Percentiles rank a stretch among this genome's conserved stretches.
These are phyloP conservation scores for Naganishia kalamii DNA, from an alignment of 768 basidiomycete genomes.

Conservation along the genomic window DNA sequence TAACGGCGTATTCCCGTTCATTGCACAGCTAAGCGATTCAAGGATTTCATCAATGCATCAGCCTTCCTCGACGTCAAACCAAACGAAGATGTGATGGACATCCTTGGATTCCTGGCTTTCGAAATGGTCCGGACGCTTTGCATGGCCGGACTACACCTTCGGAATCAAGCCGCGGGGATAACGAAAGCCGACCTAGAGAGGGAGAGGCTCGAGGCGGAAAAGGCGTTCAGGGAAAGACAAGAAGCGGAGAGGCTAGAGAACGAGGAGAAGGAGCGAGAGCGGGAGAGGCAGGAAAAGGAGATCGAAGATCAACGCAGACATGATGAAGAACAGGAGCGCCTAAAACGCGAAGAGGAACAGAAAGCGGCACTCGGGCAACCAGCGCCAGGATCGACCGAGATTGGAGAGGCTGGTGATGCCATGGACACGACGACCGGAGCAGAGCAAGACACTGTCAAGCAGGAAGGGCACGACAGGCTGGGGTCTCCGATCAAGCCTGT, in stretches of 20 bases:
- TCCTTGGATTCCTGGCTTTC: slow-evolving; percentile 93
- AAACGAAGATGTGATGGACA: slow-evolving; percentile 90
- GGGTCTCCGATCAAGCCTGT: not conserved
- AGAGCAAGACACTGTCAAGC: not conserved
- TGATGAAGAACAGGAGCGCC: slow-evolving; percentile 9
- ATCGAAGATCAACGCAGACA: not conserved
- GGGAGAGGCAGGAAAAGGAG: not conserved
- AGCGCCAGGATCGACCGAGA: not conserved
- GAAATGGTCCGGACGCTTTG: slow-evolving; percentile 94
- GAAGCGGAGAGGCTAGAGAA: slow-evolving; percentile 34
- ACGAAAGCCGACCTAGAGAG: not conserved
- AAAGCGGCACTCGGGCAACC: not conserved
- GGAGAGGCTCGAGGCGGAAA: slow-evolving; percentile 72
- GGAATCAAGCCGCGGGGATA: slow-evolving; percentile 25
- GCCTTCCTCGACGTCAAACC: slow-evolving; percentile 78
- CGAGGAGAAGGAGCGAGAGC: slow-evolving; percentile 7
- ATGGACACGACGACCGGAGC: not conserved
- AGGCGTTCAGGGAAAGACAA: slow-evolving; percentile 46
- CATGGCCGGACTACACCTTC: slow-evolving; percentile 72
- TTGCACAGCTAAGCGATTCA: slow-evolving; percentile 75
- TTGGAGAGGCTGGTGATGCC: not conserved
- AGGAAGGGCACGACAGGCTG: not conserved
- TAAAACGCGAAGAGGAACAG: slow-evolving; percentile 2
- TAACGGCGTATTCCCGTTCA: not conserved
- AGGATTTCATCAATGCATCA: slow-evolving; percentile 86